Conservation (phyloP, 129 eudicot species). For the Scalesia atractyloides region DNA sequence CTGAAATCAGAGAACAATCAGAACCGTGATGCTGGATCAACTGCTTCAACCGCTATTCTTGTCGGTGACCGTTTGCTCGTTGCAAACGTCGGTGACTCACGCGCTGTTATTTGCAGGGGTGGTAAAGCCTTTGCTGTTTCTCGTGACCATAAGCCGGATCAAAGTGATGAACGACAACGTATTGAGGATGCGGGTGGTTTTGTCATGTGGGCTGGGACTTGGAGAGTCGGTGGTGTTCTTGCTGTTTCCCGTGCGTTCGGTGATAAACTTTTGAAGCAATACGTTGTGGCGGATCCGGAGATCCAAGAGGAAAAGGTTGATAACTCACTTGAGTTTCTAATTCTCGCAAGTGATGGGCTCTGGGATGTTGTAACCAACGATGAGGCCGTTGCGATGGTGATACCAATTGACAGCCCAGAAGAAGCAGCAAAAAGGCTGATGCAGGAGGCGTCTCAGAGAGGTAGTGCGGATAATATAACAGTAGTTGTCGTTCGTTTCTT, state of each 20-base stretch:
- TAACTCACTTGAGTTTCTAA: neutral
- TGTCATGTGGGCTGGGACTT: constrained; percentile 3
- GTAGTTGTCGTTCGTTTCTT: neutral
- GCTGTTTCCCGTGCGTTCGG: neutral
- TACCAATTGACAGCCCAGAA: neutral
- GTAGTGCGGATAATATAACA: neutral
- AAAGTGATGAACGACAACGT: constrained; percentile 4
- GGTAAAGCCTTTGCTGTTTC: constrained; percentile 2
- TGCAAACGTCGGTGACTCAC: neutral
- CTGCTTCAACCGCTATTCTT: constrained; percentile 2
- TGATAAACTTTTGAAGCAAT: neutral
- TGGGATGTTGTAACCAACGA: constrained; percentile 3
- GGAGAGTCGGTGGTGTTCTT: constrained; percentile 8
- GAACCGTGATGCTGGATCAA: neutral
- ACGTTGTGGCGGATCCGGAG: neutral
- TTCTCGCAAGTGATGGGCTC: neutral
- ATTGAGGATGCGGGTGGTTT: constrained; percentile 5
- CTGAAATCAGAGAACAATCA: constrained; percentile 5
- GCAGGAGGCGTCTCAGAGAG: constrained; percentile 2
- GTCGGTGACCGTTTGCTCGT: constrained; percentile 1
- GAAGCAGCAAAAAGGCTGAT: neutral
- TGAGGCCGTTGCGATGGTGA: constrained; percentile 6
- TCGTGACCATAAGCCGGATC: neutral
- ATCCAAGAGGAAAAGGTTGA: constrained; percentile 4
- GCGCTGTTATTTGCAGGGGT: constrained; percentile 1